Evolutionary conservation across 2,329 filamentous ascomycete genomes (phyloP).

Genomic region (Domatiomyces catenatus): DNA sequence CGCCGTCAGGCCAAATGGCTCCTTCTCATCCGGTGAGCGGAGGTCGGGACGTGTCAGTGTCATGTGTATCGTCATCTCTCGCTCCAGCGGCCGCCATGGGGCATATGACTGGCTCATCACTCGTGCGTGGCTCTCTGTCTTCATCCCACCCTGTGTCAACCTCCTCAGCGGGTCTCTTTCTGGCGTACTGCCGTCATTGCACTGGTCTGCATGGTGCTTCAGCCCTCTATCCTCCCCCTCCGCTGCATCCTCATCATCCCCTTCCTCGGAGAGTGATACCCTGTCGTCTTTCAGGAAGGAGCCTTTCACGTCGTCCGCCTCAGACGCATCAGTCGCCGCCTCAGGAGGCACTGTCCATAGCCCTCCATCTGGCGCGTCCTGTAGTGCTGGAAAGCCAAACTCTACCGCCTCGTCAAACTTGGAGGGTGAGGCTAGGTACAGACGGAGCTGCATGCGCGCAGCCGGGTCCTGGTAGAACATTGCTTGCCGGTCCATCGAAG

Average conservation of each 20-base stretch:
- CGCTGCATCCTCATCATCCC: slow-evolving; percentile 14
- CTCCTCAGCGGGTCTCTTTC: slow-evolving; percentile 14
- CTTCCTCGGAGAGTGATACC: slow-evolving; percentile 27
- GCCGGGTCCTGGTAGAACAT: slow-evolving; percentile 84
- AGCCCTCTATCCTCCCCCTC: slow-evolving; percentile 22
- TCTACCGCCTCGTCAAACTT: slow-evolving; percentile 93
- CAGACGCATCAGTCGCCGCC: slow-evolving; percentile 10
- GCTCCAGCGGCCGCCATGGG: slow-evolving; percentile 42
- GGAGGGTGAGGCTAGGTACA: slow-evolving; percentile 74
- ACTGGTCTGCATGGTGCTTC: slow-evolving; percentile 12
- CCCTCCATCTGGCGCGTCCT: slow-evolving; percentile 1
- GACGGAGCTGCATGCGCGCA: slow-evolving; percentile 67
- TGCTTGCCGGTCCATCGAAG: slow-evolving; percentile 53
- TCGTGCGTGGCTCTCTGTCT: slow-evolving; percentile 11
- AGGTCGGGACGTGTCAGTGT: slow-evolving; percentile 83
- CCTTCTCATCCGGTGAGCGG: slow-evolving; percentile 41
- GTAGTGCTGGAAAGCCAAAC: slow-evolving; percentile 62
- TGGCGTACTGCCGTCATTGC: slow-evolving; percentile 16
- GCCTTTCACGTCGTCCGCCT: slow-evolving; percentile 31
- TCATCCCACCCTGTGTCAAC: slow-evolving; percentile 3
- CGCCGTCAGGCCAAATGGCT: slow-evolving; percentile 47
- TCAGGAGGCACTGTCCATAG: not conserved
- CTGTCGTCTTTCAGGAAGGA: slow-evolving; percentile 38
- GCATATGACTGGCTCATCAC: slow-evolving; percentile 26
- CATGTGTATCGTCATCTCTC: slow-evolving; percentile 95